These are phyloP conservation scores for Meredithiella fracta DNA, from an alignment of 2,329 filamentous ascomycete genomes.

Conservation along the genomic window DNA sequence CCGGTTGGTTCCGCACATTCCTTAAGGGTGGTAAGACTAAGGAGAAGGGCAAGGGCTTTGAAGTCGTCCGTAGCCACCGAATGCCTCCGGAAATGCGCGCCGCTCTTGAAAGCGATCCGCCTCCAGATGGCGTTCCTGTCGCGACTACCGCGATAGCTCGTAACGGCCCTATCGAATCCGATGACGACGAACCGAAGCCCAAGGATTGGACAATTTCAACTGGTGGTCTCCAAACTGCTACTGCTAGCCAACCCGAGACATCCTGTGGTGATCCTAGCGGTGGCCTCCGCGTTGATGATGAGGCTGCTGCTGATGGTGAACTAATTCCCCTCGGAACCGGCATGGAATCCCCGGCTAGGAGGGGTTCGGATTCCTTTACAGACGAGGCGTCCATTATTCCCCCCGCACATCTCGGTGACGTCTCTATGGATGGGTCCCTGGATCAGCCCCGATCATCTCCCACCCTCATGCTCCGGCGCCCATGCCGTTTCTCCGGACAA, in stretches of 20 bases:
- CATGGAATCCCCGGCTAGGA: not conserved
- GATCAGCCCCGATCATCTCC: slow-evolving; percentile 16
- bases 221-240: slow-evolving; percentile 6
- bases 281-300: slow-evolving; percentile 15
- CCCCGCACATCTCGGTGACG: slow-evolving; percentile 3
- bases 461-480: slow-evolving; percentile 21
- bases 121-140: slow-evolving; percentile 48
- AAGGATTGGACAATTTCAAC: slow-evolving; percentile 16
- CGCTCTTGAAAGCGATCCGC: slow-evolving; percentile 48
- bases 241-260: slow-evolving; percentile 25
- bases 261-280: slow-evolving; percentile 22
- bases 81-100: slow-evolving; percentile 46
- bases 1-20: slow-evolving; percentile 70
- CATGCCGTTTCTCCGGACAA: slow-evolving; percentile 40
- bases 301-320: slow-evolving; percentile 6
- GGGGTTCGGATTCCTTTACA: slow-evolving; percentile 6
- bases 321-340: slow-evolving; percentile 6
- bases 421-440: slow-evolving; percentile 14
- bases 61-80: slow-evolving; percentile 79
- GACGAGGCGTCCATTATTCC: not conserved
- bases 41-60: slow-evolving; percentile 90
- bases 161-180: slow-evolving; percentile 47
- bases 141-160: slow-evolving; percentile 41
- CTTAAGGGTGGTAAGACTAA: slow-evolving; percentile 67
- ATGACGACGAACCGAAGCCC: slow-evolving; percentile 31